Evolutionary conservation across 768 basidiomycete genomes (phyloP).

Genomic region (Amanita rimosa): DNA sequence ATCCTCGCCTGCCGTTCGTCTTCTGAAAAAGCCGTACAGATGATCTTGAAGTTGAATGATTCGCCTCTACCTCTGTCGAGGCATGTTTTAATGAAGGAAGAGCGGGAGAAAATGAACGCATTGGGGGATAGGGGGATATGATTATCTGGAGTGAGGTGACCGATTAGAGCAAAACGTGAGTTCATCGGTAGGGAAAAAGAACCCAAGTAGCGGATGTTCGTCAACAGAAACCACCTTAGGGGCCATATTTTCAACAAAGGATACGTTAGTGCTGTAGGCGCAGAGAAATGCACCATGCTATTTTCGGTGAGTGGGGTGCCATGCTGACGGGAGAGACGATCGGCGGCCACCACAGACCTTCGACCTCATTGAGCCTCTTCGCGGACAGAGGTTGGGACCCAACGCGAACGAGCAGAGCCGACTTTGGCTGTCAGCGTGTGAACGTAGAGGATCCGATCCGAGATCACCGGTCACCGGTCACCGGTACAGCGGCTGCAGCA

Average conservation of each 20-base stretch:
- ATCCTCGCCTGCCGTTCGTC: constrained; percentile 59
- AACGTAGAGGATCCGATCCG: no score
- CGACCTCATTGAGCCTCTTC: neutral
- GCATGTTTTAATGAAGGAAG: constrained; percentile 74
- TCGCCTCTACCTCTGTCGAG: constrained; percentile 65
- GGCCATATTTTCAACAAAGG: constrained; percentile 49
- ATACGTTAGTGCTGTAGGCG: constrained; percentile 17
- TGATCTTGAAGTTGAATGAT: constrained; percentile 81
- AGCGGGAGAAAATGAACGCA: constrained; percentile 78
- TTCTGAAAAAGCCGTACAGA: constrained; percentile 63
- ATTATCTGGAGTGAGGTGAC: constrained; percentile 40
- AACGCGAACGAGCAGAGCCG: no score
- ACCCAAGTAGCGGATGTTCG: constrained; percentile 31
- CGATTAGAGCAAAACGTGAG: constrained; percentile 21
- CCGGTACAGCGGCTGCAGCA: no score
- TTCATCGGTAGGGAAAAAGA: constrained; percentile 37
- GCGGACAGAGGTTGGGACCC: no score
- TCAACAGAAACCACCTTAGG: constrained; percentile 19
- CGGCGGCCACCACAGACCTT: neutral
- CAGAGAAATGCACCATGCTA: constrained; percentile 6
- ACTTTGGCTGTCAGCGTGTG: no score
- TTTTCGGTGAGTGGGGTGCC: constrained; percentile 1
- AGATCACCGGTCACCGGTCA: no score
- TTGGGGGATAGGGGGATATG: constrained; percentile 78
- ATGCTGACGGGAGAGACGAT: neutral